Evolutionary conservation across 148 eudicot species (phyloP).

Genomic region (Dianthus caryophyllus): DNA sequence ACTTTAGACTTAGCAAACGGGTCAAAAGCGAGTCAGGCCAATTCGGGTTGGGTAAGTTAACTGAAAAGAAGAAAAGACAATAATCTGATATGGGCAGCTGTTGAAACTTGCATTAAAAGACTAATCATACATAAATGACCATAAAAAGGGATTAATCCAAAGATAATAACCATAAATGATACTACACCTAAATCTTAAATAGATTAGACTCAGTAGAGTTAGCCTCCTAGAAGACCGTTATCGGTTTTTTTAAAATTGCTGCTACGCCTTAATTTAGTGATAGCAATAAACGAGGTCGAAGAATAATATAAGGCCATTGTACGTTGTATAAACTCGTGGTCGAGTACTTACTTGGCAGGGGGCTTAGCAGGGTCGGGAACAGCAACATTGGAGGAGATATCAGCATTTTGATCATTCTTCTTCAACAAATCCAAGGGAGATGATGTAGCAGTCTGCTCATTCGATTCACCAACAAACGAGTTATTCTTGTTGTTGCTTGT

Average conservation of each 20-base stretch:
- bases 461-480: neutral
- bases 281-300: no score
- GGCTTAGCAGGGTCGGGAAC: slow-evolving; percentile 28
- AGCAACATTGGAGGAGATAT: slow-evolving; percentile 23
- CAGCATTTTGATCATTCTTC: slow-evolving; percentile 19
- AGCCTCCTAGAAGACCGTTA: no score
- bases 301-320: no score
- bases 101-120: neutral
- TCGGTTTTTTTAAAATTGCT: no score
- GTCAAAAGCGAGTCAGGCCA: no score
- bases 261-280: no score
- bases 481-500: slow-evolving; percentile 16
- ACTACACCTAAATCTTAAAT: no score
- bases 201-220: no score
- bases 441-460: slow-evolving; percentile 22
- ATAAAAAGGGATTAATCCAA: no score
- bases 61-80: neutral
- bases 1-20: no score
- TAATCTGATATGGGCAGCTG: neutral
- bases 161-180: neutral
- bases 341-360: slow-evolving; percentile 32
- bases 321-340: no score
- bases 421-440: slow-evolving; percentile 26
- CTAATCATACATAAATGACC: neutral
- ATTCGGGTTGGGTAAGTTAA: no score